A percentile compares a stretch with the other conserved stretches of the same genome.
These are phyloP conservation scores for Syzygium malaccense DNA, from an alignment of 441 rosid species.

Conservation along the genomic window DNA sequence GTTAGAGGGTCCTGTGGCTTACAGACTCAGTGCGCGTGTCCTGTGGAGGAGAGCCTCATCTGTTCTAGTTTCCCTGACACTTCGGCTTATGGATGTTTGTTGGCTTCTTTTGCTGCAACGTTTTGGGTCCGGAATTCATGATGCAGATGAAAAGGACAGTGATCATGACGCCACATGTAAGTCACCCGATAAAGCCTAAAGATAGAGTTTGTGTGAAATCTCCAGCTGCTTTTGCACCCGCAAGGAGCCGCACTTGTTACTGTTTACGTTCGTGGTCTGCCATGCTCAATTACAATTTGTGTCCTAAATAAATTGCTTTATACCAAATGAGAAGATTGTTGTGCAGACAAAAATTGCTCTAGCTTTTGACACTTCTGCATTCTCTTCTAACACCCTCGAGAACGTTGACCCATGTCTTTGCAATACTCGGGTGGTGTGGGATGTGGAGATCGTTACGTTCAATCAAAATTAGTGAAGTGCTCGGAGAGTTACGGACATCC, in stretches of 20 bases:
- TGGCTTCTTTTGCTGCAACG: not conserved
- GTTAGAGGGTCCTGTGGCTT: not conserved
- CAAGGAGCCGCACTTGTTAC: too few relatives aligned
- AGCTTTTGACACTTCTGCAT: not conserved
- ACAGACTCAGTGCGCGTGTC: not conserved
- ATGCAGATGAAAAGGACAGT: not conserved
- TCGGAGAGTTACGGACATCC: not conserved
- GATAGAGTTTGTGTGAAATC: too few relatives aligned
- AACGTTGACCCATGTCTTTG: not conserved
- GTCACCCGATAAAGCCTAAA: too few relatives aligned
- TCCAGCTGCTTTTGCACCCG: too few relatives aligned
- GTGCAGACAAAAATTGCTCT: not conserved
- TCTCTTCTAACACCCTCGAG: not conserved
- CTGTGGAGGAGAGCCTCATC: not conserved
- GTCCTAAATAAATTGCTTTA: too few relatives aligned
- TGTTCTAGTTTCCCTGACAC: not conserved
- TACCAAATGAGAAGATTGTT: too few relatives aligned
- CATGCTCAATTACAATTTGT: too few relatives aligned
- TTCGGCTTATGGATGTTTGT: not conserved
- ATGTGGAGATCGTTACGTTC: not conserved
- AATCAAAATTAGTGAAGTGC: not conserved
- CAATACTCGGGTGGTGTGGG: not conserved
- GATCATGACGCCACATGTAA: not conserved
- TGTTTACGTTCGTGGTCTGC: too few relatives aligned
- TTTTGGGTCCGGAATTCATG: not conserved